phyloP scores from a whole-genome alignment of 2,329 filamentous ascomycete genomes.

The Phialemonium atrogriseum region DNA sequence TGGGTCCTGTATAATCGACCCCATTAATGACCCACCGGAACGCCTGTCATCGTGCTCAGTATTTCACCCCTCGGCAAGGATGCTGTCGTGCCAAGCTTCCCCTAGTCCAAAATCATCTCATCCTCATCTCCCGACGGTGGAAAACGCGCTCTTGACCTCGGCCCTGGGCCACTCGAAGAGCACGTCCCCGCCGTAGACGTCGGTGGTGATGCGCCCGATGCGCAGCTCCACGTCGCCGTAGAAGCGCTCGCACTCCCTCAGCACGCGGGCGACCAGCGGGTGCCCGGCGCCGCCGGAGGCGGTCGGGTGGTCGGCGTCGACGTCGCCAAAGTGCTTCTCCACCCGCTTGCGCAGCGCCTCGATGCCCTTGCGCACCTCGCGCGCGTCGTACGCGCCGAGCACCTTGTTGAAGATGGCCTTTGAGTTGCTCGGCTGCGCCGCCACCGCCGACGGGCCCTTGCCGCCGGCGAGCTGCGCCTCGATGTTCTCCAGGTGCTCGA shows the following conservation, averaged over 20 bases:
- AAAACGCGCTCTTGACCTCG: slow-evolving; percentile 54
- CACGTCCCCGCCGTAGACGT: slow-evolving; percentile 57
- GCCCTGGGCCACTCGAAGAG: slow-evolving; percentile 58
- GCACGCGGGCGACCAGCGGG: slow-evolving; percentile 48
- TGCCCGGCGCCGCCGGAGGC: slow-evolving; percentile 54
- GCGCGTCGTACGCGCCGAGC: slow-evolving; percentile 68
- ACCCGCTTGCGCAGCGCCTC: slow-evolving; percentile 83
- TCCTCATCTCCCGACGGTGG: slow-evolving; percentile 11
- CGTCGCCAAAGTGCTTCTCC: slow-evolving; percentile 94
- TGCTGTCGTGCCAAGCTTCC: too few relatives aligned
- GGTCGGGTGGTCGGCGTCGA: slow-evolving; percentile 56
- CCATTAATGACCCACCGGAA: too few relatives aligned
- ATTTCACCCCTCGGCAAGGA: too few relatives aligned
- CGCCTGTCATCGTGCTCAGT: too few relatives aligned
- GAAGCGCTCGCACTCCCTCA: slow-evolving; percentile 53
- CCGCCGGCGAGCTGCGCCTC: slow-evolving; percentile 61
- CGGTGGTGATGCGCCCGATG: slow-evolving; percentile 50
- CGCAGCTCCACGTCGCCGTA: slow-evolving; percentile 54
- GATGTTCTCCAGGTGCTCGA: slow-evolving; percentile 86
- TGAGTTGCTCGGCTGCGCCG: slow-evolving; percentile 73
- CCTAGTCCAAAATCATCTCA: too few relatives aligned
- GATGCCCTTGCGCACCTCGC: slow-evolving; percentile 83
- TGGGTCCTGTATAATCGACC: too few relatives aligned
- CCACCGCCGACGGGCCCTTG: slow-evolving; percentile 55
- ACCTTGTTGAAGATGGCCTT: slow-evolving; percentile 81